Base-by-base conservation (phyloP, 208 protist species). In the Leptomonas seymouri region DNA sequence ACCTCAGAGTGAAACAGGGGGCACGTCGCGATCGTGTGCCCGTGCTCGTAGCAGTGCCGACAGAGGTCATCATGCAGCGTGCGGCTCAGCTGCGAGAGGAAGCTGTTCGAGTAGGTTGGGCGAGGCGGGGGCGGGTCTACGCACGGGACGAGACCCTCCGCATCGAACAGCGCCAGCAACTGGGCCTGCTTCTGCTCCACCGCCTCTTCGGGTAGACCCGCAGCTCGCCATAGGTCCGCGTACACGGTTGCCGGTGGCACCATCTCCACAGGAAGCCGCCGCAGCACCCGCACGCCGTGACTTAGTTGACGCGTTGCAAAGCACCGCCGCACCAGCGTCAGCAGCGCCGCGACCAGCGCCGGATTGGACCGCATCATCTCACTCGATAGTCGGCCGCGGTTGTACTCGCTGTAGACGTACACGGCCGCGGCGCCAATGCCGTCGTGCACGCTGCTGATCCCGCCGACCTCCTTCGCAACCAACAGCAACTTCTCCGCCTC, bases 381-480 rank as follows among this genome's bases (percentile, higher is more conserved):
- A 12, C 70, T 49, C 3, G 82, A 79, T 2, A 93, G 75, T 0
- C 69, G 75, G 14, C 85, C 84, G 49, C 74, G 62, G 74, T 93
- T 91, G 81, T 96, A 94, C 71, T 71, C 74, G 71, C 90, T 72
- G 63, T 96, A 91, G 5, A 94, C 73, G 55, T 86, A 93, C 27
- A 72, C 82, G 4, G 88, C 88, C 0, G 91, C 87, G 0, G 81
- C 88, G 21, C 58, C 71, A 28, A 94, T 72, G 63, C 91, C 91
- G 60, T 87, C 80, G 57, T 31, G 51, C 30, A 53, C 66, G 74
- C 62, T 81, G 21, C 41, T 46, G 53, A 95, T 91, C 34, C 80
- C 75, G 39, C 80, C 88, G 16, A 96, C 85, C n/a, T 90, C 73
- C 8, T 49, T 21, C 16, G 78, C 55, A 3, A 96, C 74, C 14